Percentiles rank a stretch among this genome's conserved stretches.
phyloP scores from a whole-genome alignment of 2,329 filamentous ascomycete species.

The Stachybotrys echinatus region DNA sequence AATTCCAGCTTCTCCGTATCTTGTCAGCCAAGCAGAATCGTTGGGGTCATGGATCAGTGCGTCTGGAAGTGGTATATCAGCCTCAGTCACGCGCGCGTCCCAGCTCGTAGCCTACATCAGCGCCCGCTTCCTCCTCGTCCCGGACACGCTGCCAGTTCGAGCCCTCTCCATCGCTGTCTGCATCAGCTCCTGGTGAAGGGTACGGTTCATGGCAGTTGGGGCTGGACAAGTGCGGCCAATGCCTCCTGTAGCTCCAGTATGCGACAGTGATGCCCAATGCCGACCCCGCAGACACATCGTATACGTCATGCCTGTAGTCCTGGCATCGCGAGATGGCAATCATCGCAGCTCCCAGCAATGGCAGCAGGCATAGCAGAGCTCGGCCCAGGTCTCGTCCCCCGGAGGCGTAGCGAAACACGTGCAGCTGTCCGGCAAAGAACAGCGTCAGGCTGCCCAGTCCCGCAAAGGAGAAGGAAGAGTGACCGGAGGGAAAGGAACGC shows the following conservation, averaged over 20 bases:
- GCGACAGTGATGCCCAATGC: constrained; percentile 54
- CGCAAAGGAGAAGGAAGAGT: constrained; percentile 73
- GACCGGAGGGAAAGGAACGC: constrained; percentile 77
- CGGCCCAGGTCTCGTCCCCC: constrained; percentile 48
- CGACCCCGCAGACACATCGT: constrained; percentile 60
- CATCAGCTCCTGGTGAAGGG: constrained; percentile 36
- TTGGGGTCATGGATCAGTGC: neutral
- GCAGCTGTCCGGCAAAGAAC: constrained; percentile 63
- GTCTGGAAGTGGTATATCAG: constrained; percentile 7
- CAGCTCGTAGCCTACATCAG: constrained; percentile 34
- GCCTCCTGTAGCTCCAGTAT: constrained; percentile 61
- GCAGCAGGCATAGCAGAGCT: constrained; percentile 51
- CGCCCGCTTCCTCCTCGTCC: constrained; percentile 47
- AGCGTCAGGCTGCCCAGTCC: constrained; percentile 71
- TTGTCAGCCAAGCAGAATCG: too few species aligned
- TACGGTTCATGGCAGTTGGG: constrained; percentile 53
- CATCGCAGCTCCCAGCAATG: constrained; percentile 57
- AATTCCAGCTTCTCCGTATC: too few species aligned
- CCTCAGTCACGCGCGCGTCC: constrained; percentile 13
- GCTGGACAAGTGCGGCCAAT: constrained; percentile 53
- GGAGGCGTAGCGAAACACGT: constrained; percentile 43
- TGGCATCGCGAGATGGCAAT: constrained; percentile 65
- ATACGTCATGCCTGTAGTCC: constrained; percentile 68
- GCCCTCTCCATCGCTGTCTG: constrained; percentile 12
- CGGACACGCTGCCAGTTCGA: constrained; percentile 37